Evolutionary conservation across 805 yeast genomes (phyloP), one percentile per base, ranked within the genome.

Genomic region (Hanseniaspora taiwanica): DNA sequence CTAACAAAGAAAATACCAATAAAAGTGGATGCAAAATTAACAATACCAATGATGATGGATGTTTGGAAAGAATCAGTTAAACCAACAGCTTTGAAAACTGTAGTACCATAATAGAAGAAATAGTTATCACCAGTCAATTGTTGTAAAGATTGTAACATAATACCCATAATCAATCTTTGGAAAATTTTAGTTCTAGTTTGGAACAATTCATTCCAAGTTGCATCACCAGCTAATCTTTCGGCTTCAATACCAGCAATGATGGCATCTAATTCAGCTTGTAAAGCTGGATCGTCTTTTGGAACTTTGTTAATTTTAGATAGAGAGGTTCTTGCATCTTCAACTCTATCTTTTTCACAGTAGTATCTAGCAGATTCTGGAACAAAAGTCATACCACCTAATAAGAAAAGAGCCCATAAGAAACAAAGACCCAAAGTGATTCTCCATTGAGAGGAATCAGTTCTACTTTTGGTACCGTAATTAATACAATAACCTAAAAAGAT

Each of bases 311-410:
- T 65, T 42, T 51, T 66, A 18, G 75, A 72, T 47, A 78, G 57
- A 10, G 80, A 68, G 3, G 45, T 44, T 50, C 58, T 69, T 33
- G 84, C 84, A 42, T 72, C 74, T 25, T 72, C 78, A 27, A 65
- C 46, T 42, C 60, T 65, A 34, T 60, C 63, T 45, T 61, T 62
- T 56, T 69, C 74, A 43, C 69, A 63, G 54, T 74, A 65, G 62
- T 56, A 78, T 53, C 81, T 64, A 46, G 85, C 81, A 25, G 82
- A 74, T 61, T 78, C 86, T 27, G 85, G 84, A 70, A 76, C 74
- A 47, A 66, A 64, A 51, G 39, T 62, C 50, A 51, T 74, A 71
- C 79, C 80, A 64, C 52, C 62, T 4, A 47, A 16, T 42, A 52
- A 47, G 17, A 58, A 35, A 3, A 48, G 23, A 12, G 60, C 59